These are phyloP conservation scores for Kwoniella mangroviensis DNA, from an alignment of 768 basidiomycete species.

Conservation along the genomic window DNA sequence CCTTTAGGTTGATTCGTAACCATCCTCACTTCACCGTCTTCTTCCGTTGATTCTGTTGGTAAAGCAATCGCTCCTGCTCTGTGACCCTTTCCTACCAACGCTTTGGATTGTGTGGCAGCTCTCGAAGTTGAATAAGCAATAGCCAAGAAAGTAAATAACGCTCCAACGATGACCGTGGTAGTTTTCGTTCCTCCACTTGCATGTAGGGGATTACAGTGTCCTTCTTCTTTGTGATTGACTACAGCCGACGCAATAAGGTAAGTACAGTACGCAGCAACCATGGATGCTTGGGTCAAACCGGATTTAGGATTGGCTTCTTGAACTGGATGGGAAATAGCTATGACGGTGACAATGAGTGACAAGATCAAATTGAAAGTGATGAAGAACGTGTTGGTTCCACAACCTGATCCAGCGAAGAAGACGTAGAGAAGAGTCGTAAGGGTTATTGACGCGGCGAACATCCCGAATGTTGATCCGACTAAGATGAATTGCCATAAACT, in stretches of 20 bases:
- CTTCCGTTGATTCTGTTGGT: slow-evolving; percentile 63
- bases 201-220: slow-evolving; percentile 83
- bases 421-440: slow-evolving; percentile 87
- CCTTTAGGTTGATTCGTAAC: slow-evolving; percentile 79
- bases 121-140: slow-evolving; percentile 96
- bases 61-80: slow-evolving; percentile 69
- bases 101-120: slow-evolving; percentile 93
- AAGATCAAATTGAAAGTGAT: slow-evolving; percentile 90
- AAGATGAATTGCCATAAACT: slow-evolving; percentile 96
- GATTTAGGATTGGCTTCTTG: slow-evolving; percentile 93
- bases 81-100: slow-evolving; percentile 71
- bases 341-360: slow-evolving; percentile 74
- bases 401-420: slow-evolving; percentile 85
- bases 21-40: slow-evolving; percentile 63
- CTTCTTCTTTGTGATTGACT: slow-evolving; percentile 79
- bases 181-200: slow-evolving; percentile 70
- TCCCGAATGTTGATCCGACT: slow-evolving; percentile 84
- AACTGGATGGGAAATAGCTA: slow-evolving; percentile 81
- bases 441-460: slow-evolving; percentile 82
- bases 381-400: slow-evolving; percentile 93
- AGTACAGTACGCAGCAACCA: slow-evolving; percentile 97
- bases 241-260: slow-evolving; percentile 94
- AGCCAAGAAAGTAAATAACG: slow-evolving; percentile 93
- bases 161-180: slow-evolving; percentile 86
- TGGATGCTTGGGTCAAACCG: slow-evolving; percentile 90